Evolutionary conservation across 2,329 filamentous ascomycete species (phyloP).

Genomic region (Ophiocordyceps camponoti-leonardi): DNA sequence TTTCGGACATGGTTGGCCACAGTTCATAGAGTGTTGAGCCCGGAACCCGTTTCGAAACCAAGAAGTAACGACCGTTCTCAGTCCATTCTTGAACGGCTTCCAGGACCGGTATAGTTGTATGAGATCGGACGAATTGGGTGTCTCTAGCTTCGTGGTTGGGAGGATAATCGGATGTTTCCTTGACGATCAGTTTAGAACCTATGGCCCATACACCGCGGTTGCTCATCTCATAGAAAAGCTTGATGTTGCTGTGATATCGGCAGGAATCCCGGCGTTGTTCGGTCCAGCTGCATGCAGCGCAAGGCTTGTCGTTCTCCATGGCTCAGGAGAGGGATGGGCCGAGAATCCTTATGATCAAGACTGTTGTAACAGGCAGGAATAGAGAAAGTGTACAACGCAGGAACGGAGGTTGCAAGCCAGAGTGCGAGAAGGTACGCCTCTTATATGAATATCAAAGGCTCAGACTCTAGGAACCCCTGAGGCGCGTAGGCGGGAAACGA

Average conservation of each 20-base stretch:
- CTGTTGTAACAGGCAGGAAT: neutral
- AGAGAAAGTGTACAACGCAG: neutral
- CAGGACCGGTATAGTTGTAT: conserved; percentile 4
- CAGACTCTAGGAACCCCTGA: no score
- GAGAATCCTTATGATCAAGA: neutral
- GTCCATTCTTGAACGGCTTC: conserved; percentile 4
- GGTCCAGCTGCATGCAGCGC: conserved; percentile 4
- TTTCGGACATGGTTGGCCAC: conserved; percentile 5
- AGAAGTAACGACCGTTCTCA: conserved; percentile 4
- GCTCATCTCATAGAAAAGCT: conserved; percentile 9
- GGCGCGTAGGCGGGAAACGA: no score
- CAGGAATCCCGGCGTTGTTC: conserved; percentile 2
- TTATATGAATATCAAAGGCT: no score
- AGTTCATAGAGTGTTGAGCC: conserved; percentile 4
- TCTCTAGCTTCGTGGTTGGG: conserved; percentile 5
- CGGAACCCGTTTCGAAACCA: conserved; percentile 4
- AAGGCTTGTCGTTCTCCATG: conserved; percentile 1
- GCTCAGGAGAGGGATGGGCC: neutral
- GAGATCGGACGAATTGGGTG: conserved; percentile 3
- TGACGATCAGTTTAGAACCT: conserved; percentile 12
- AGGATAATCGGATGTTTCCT: conserved; percentile 7
- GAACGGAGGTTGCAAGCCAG: neutral
- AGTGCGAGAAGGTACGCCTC: neutral
- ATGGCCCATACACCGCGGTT: conserved; percentile 13
- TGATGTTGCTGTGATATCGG: conserved; percentile 3